Conservation (phyloP, 2,329 filamentous ascomycete species). For the Penicillium capsulatum region DNA sequence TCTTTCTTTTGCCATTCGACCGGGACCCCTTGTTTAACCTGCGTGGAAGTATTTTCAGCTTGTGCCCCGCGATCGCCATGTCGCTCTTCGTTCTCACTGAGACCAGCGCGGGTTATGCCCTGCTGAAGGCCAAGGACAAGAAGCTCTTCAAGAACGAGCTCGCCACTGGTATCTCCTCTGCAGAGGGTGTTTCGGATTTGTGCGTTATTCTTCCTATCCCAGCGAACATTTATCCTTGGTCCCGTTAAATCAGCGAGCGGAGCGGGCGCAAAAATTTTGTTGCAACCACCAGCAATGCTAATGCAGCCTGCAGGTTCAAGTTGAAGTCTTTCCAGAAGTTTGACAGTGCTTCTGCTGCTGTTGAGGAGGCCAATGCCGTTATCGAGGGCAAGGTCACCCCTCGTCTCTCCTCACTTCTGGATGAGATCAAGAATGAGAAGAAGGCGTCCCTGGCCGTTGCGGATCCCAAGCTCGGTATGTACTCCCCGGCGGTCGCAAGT, state of each 20-base stretch:
- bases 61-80: slow-evolving; percentile 51
- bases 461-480: slow-evolving; percentile 75
- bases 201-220: slow-evolving; percentile 48
- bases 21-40: slow-evolving; percentile 15
- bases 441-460: slow-evolving; percentile 92
- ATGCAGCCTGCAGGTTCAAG: slow-evolving; percentile 62
- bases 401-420: slow-evolving; percentile 74
- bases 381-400: slow-evolving; percentile 94
- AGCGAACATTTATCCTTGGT: slow-evolving; percentile 6
- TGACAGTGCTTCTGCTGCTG: slow-evolving; percentile 81
- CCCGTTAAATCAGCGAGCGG: slow-evolving; percentile 5
- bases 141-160: slow-evolving; percentile 88
- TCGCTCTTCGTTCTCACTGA: slow-evolving; percentile 90
- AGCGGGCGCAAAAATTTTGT: slow-evolving; percentile 26
- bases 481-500: neutral
- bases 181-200: slow-evolving; percentile 82
- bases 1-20: slow-evolving; percentile 24
- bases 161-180: slow-evolving; percentile 66
- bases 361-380: slow-evolving; percentile 84
- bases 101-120: slow-evolving; percentile 93
- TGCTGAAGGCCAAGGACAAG: slow-evolving; percentile 98
- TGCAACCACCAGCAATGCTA: slow-evolving; percentile 20
- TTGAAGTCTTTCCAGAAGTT: slow-evolving; percentile 98
- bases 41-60: slow-evolving; percentile 14
- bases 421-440: slow-evolving; percentile 93